Base-by-base conservation (phyloP, 805 yeast species). In the Metschnikowia amazonensis region DNA sequence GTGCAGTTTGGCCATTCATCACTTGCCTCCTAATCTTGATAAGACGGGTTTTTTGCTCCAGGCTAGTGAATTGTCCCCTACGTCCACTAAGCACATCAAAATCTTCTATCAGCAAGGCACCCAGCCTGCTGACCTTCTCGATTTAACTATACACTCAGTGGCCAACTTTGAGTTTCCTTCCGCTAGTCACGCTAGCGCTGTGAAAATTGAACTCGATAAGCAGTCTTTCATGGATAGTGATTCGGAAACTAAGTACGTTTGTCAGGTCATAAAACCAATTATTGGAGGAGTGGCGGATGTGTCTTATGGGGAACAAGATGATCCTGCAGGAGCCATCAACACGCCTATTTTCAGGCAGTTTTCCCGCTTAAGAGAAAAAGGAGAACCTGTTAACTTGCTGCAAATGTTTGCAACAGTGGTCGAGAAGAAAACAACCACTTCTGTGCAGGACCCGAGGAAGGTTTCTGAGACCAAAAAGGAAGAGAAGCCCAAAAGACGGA, bases 151-250 rank as follows among this genome's bases (percentile, higher is more conserved):
- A 2, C 55, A 48, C 42, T 56, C 62, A 6, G 45, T 52, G 35
- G 63, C 57, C 34, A 46, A 51, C 46, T 5, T 59, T 2, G 39
- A 40, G 32, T 58, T 60, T 31, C 18, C 35, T 14, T 41, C 53
- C 10, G 46, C 32, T 5, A 40, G 18, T 3, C 20, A 28, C 7
- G 49, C 55, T 4, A 45, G 41, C 2, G 29, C 41, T 14, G 55
- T 59, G 39, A 36, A 36, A 28, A 34, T 24, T 13, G 50, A 36
- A 8, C 30, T 57, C 13, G 39, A 40, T 13, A 52, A 48, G 0
- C 53, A 64, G 29, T 55, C 60, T 29, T 66, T 61, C 62, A 43
- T 40, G 16, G 69, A 62, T 24, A 47, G 51, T 2, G 53, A 47
- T 4, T 56, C 65, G 2, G 56, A 54, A 5, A 67, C 62, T 33